Percentiles rank a stretch among this genome's conserved stretches.
Conservation (phyloP, 2,329 filamentous ascomycete genomes). For the Leptosphaerulina australis region DNA sequence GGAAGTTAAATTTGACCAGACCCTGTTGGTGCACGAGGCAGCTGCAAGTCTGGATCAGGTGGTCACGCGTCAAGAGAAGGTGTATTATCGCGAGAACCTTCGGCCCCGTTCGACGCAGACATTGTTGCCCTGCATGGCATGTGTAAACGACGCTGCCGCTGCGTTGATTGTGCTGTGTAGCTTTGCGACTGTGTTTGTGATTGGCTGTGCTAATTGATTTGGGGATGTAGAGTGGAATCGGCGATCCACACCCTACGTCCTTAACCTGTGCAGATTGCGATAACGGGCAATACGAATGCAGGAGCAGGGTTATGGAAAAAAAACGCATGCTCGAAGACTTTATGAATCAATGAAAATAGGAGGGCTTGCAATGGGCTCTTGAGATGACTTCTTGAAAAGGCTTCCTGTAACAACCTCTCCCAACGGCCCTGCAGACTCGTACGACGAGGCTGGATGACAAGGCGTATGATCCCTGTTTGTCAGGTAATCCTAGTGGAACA, state of each 20-base stretch:
- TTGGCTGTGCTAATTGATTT: conserved; percentile 7
- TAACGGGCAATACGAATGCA: no score
- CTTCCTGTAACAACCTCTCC: neutral
- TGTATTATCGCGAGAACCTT: conserved; percentile 12
- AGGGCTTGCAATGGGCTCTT: no score
- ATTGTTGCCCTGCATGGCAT: conserved; percentile 2
- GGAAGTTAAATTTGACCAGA: conserved; percentile 15
- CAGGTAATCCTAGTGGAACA: conserved; percentile 16
- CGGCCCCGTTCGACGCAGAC: conserved; percentile 2
- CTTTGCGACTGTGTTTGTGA: conserved; percentile 7
- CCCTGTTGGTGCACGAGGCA: conserved; percentile 14
- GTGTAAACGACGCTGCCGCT: conserved; percentile 10
- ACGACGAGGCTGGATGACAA: conserved; percentile 5
- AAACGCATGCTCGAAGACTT: no score
- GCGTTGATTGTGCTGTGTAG: neutral
- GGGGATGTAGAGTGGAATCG: conserved; percentile 9
- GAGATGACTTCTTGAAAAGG: no score
- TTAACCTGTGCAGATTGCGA: conserved; percentile 1
- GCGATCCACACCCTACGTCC: neutral
- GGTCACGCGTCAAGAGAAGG: conserved; percentile 17
- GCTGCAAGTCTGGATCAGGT: conserved; percentile 8
- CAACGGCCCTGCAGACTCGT: neutral
- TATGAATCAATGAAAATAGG: no score
- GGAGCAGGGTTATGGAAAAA: neutral
- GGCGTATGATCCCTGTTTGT: conserved; percentile 2